Conservation (phyloP, 768 basidiomycete species). For the Leccinum truebloodii region DNA sequence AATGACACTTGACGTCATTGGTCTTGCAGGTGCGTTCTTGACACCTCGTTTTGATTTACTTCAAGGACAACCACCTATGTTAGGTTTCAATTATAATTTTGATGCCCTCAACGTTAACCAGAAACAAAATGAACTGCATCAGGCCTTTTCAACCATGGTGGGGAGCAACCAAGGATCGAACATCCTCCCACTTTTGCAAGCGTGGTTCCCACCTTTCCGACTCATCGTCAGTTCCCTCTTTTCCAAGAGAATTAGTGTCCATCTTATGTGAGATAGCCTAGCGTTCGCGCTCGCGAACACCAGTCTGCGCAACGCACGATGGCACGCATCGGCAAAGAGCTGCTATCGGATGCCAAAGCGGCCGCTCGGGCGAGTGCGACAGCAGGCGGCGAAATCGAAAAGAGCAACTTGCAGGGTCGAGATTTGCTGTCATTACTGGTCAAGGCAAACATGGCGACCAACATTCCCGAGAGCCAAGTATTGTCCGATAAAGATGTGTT, state of each 20-base stretch:
- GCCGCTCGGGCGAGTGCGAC: constrained; percentile 27
- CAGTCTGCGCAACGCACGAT: constrained; percentile 42
- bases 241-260: neutral
- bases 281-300: constrained; percentile 14
- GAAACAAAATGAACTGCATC: constrained; percentile 31
- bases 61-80: neutral
- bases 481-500: constrained; percentile 66
- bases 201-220: constrained; percentile 38
- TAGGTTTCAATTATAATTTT: constrained; percentile 42
- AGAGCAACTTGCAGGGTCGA: constrained; percentile 37
- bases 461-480: constrained; percentile 53
- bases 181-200: constrained; percentile 35
- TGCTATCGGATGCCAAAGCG: constrained; percentile 50
- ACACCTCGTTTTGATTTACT: neutral
- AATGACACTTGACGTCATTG: constrained; percentile 38
- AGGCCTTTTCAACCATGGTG: constrained; percentile 33
- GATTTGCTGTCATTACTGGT: constrained; percentile 46
- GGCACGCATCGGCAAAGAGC: constrained; percentile 48
- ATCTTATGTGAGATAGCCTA: constrained; percentile 23
- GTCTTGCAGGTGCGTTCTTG: constrained; percentile 36
- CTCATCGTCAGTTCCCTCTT: constrained; percentile 35
- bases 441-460: constrained; percentile 37
- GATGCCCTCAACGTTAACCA: constrained; percentile 27
- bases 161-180: neutral
- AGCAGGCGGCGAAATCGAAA: constrained; percentile 34